Evolutionary conservation across 257 asterid genomes (phyloP).

Genomic region (Echium plantagineum): DNA sequence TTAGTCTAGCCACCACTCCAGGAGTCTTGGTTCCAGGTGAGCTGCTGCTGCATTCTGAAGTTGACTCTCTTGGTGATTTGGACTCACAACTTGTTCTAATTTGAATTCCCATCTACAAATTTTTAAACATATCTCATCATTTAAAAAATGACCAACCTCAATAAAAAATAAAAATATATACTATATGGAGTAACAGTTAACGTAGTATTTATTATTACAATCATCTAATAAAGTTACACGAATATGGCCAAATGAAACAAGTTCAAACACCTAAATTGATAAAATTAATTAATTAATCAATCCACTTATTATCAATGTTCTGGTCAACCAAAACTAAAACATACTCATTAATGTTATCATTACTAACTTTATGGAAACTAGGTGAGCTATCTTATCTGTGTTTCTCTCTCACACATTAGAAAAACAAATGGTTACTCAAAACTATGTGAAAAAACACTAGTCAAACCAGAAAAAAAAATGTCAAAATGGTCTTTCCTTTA

Average conservation of each 20-base stretch:
- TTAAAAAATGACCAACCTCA: no score
- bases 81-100: conserved; percentile 42
- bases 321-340: conserved; percentile 1
- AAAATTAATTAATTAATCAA: background rate
- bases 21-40: conserved; percentile 70
- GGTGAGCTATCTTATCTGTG: background rate
- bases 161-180: no score
- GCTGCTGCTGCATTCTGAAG: conserved; percentile 31
- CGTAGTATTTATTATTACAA: no score
- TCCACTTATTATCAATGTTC: background rate
- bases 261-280: no score
- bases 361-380: conserved; percentile 7
- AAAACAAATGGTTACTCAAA: conserved; percentile 12
- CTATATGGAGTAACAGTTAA: no score
- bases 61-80: conserved; percentile 31
- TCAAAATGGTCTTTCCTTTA: background rate
- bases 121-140: background rate
- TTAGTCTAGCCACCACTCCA: conserved; percentile 76
- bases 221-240: no score
- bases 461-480: background rate
- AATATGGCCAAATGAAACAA: no score
- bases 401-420: conserved; percentile 18
- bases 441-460: background rate
- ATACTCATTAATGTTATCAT: conserved; percentile 12
- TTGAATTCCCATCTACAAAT: conserved; percentile 49